Evolutionary conservation across 371 early-diverging fungal species (phyloP), one percentile per base, ranked within the genome.

Genomic region (Choanephora cucurbitarum): DNA sequence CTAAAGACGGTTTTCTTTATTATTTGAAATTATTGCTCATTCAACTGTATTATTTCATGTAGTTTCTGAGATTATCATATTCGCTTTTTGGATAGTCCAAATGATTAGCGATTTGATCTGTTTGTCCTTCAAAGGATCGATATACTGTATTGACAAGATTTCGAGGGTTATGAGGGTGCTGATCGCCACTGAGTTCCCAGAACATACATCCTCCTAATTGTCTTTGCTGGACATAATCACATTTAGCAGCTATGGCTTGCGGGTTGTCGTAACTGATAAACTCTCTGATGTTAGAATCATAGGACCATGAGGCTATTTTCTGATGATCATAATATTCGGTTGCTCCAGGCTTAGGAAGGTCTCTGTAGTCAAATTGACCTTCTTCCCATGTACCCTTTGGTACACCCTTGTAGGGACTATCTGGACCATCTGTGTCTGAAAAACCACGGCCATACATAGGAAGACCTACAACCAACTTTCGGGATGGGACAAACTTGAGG

Each of bases 371-470:
- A 57, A 84, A 85, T 1, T 90, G 78, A 0, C 95, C 96, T 45
- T 79, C 77, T 66, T 96, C 95, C 93, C 94, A 93, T 4, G 88
- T 80, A 9, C 90, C 91, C 19, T 72, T 53, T 1, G 89, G 89
- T 11, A 85, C 62, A 5, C 90, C 89, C 42, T 79, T 66, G 71
- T 87, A 83, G 21, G 73, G 41, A 11, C 75, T 59, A 2, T 84
- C 85, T 1, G 87, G 58, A 37, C 91, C 83, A 56, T 79, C 65
- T 6, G 93, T 94, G 57, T 91, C 87, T 49, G 81, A 79, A 67
- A 95, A 97, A 1, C 84, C 91, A 34, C 96, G 86, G 1, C 93
- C 93, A 66, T 95, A 95, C 61, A 89, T 70, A 13, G 88, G 86
- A 46, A 89, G 73, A 7, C 96, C 93, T 52, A 96, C 72, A 1